Percentiles rank a stretch among this genome's conserved stretches.
phyloP scores from a whole-genome alignment of 2,329 filamentous ascomycete species.

The Trichoderma polysporum region DNA sequence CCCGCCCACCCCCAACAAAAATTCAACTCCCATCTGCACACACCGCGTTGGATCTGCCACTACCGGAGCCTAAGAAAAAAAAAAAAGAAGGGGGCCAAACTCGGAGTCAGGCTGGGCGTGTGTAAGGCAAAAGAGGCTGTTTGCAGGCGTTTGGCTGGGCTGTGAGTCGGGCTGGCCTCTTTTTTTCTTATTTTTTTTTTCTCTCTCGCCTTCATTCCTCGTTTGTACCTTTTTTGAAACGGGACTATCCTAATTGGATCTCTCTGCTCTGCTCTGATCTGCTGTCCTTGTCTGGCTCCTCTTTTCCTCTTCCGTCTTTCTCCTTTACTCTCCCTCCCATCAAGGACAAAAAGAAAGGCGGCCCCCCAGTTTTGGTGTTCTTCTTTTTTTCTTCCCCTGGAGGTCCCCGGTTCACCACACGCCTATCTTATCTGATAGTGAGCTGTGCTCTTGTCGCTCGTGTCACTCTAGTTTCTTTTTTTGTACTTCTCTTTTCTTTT shows the following conservation, averaged over 20 bases:
- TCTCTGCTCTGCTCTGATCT: background rate
- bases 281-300: background rate
- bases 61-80: background rate
- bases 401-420: background rate
- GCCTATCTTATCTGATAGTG: constrained; percentile 16
- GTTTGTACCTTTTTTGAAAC: background rate
- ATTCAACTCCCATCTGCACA: background rate
- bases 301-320: background rate
- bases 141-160: too few species aligned
- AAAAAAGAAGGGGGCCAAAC: background rate
- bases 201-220: background rate
- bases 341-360: constrained; percentile 2
- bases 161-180: background rate
- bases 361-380: background rate
- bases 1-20: constrained; percentile 12
- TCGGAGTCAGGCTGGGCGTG: background rate
- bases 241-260: background rate
- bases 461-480: background rate
- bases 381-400: background rate
- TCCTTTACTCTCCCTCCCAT: background rate
- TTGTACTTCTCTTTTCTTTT: background rate
- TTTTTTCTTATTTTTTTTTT: background rate
- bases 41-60: background rate
- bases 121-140: too few species aligned
- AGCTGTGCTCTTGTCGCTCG: constrained; percentile 7